These are phyloP conservation scores for Cladosporium sp. DNA, from an alignment of 2,329 filamentous ascomycete species.

Conservation along the genomic window DNA sequence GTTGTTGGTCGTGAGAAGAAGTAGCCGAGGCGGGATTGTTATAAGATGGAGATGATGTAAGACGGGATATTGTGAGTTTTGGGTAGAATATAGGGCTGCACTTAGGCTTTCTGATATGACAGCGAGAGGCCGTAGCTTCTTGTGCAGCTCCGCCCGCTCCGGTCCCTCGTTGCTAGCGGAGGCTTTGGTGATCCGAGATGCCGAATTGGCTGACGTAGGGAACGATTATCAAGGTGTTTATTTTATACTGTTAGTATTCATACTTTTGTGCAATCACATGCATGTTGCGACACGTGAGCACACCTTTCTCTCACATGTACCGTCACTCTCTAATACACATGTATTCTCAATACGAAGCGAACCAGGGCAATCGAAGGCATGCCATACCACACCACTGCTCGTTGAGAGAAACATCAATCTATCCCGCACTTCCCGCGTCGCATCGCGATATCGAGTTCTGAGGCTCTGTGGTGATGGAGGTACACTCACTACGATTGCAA, in stretches of 20 bases:
- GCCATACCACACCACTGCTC: no score
- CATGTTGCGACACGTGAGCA: no score
- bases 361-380: no score
- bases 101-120: constrained; percentile 6
- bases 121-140: background rate
- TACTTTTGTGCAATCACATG: background rate
- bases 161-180: background rate
- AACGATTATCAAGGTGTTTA: background rate
- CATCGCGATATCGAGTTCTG: constrained; percentile 2
- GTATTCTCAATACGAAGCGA: no score
- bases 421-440: background rate
- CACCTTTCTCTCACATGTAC: background rate
- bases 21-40: background rate
- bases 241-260: background rate
- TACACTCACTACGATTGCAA: no score
- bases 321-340: no score
- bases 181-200: background rate
- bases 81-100: constrained; percentile 5
- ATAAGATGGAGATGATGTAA: background rate
- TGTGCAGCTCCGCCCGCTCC: background rate
- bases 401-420: no score
- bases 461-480: background rate
- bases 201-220: background rate
- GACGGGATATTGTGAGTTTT: background rate
- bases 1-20: background rate